Conservation (phyloP, 2,329 filamentous ascomycete genomes). For the Tolypocladium tropicale region DNA sequence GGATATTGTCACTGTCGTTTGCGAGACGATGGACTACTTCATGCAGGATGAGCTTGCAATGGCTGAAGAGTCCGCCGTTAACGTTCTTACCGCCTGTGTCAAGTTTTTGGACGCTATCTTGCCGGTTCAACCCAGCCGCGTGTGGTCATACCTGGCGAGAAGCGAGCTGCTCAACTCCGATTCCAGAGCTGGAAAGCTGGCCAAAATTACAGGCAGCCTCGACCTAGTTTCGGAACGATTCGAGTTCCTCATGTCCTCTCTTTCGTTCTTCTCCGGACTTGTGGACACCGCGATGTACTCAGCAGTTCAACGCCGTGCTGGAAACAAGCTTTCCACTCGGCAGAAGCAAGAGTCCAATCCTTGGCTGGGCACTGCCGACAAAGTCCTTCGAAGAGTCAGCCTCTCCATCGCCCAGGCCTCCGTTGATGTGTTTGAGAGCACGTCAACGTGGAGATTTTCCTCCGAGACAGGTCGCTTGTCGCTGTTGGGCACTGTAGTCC, state of each 20-base stretch:
- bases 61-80: conserved; percentile 54
- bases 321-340: conserved; percentile 36
- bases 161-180: conserved; percentile 71
- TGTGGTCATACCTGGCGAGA: conserved; percentile 82
- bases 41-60: conserved; percentile 46
- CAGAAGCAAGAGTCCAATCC: conserved; percentile 39
- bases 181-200: conserved; percentile 65
- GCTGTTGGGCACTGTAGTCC: conserved; percentile 58
- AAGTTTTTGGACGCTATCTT: conserved; percentile 71
- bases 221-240: conserved; percentile 72
- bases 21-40: conserved; percentile 71
- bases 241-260: conserved; percentile 63
- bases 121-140: conserved; percentile 64
- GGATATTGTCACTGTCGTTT: conserved; percentile 73
- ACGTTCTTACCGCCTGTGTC: conserved; percentile 59
- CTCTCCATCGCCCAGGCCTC: conserved; percentile 64
- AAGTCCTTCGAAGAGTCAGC: conserved; percentile 61
- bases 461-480: conserved; percentile 56
- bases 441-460: conserved; percentile 74
- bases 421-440: conserved; percentile 78
- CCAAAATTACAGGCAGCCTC: conserved; percentile 67
- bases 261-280: conserved; percentile 64
- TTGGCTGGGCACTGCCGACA: conserved; percentile 67
- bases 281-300: conserved; percentile 66
- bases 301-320: conserved; percentile 54